Evolutionary conservation across 768 basidiomycete genomes (phyloP).

Genomic region (Auricularia auricula-judae): DNA sequence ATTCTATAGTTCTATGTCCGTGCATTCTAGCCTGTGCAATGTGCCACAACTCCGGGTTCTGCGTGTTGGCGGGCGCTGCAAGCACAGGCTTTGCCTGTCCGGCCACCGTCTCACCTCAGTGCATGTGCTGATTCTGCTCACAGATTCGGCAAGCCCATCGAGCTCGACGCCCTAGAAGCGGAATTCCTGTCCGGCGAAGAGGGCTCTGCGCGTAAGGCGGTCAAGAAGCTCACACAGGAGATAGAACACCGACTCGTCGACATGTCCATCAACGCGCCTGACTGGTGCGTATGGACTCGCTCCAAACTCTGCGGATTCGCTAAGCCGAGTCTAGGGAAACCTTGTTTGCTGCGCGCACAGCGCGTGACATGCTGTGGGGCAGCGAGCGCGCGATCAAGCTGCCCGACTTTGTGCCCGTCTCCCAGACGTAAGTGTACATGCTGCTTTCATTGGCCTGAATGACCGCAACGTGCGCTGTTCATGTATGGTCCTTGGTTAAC

Average conservation of each 20-base stretch:
- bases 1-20: too few species aligned
- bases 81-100: too few species aligned
- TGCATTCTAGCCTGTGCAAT: too few species aligned
- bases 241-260: conserved; percentile 63
- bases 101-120: too few species aligned
- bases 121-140: too few species aligned
- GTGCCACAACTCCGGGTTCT: too few species aligned
- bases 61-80: too few species aligned
- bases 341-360: conserved; percentile 83
- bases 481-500: too few species aligned
- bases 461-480: too few species aligned
- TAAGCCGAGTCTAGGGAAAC: conserved; percentile 56
- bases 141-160: conserved; percentile 79
- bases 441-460: too few species aligned
- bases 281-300: conserved; percentile 55
- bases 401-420: conserved; percentile 71
- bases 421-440: conserved; percentile 52
- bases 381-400: conserved; percentile 65
- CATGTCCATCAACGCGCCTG: conserved; percentile 82
- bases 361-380: conserved; percentile 87
- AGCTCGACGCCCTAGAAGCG: conserved; percentile 58
- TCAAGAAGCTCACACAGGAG: conserved; percentile 71
- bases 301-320: neutral
- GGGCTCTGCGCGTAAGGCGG: conserved; percentile 63
- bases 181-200: conserved; percentile 67